Evolutionary conservation across 768 basidiomycete species (phyloP), one percentile per base, ranked within the genome.

Genomic region (Xerocomellus dryophilus): DNA sequence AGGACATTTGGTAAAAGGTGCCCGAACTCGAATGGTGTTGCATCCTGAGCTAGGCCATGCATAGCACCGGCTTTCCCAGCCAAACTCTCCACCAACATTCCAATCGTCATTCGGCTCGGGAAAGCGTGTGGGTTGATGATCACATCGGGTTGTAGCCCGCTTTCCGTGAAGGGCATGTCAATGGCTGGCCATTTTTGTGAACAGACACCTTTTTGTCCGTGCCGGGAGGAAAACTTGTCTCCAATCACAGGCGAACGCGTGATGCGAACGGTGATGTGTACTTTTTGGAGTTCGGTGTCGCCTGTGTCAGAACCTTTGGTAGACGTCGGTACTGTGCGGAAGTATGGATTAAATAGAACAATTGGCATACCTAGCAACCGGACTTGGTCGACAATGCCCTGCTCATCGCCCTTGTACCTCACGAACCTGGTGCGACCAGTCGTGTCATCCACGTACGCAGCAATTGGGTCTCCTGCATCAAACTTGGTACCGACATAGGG

Each of bases 111-210:
- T 62, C 97, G 91, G 78, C 87, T 90, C 2, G 97, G 97, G 79
- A 99, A 99, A 15, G 97, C 97, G 70, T 99, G 97, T 34, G 97
- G 97, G 73, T 99, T 99, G 77, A 99, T 98, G 70, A 99, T 98
- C 46, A 99, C 84, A 72, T 99, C 97, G 2, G 97, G 97, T 71
- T 98, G 96, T 81, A 99, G 94, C 15, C 97, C 97, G 53, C 92
- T 96, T 76, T 99, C 97, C 63, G 86, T 87, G 80, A 99, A 98
- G 14, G 97, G 97, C 97, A 99, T 98, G 69, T 99, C 97, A 61
- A 97, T 74, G 17, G 89, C 83, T 8, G 97, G 97, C 93, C 95
- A 99, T 74, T 97, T 98, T 69, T 99, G 97, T 45, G 96, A 98
- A 73, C 96, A 98, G 49, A 99, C 94, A 78, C 97, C 97, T 72